Base-by-base conservation (phyloP, 148 eudicot genomes). In the Vaccinium darrowii region DNA sequence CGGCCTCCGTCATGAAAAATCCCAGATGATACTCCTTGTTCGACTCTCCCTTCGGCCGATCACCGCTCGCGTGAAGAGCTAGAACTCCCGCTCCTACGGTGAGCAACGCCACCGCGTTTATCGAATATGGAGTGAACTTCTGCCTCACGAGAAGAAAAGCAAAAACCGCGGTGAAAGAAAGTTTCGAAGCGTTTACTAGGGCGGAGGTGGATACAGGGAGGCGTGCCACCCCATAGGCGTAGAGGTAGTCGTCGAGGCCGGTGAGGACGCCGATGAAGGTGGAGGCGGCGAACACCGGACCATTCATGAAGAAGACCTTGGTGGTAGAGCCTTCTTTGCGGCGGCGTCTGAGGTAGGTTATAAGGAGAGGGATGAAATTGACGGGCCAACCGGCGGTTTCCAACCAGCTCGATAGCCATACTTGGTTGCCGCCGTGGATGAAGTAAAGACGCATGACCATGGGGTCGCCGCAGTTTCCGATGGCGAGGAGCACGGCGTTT, bases 181-280 rank as follows among this genome's bases (percentile, higher is more conserved):
- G 25, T 63, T 33, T 11, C 4, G 58, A 62, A 11, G 98, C 93
- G 8, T 91, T 84, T 49, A 94, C 84, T 0, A 94, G 86, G 1
- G 95, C 85, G 0, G 94, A 86, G 18, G 95, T 94, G 12, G 98
- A 93, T 1, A 94, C 90, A 7, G 98, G 94, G 23, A 94, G 86
- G 43, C 86, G 86, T n/a, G 93, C 89, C 36, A 88, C 87, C 15
- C 95, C 95, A 18, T 81, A 89, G 14, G 98, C 91, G 79, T 92
- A 92, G 1, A 90, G 67, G 83, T 90, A 94, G 81, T 93, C 92
- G 18, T 89, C 95, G 27, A 79, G 33, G 27, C 98, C 95, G 30
- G 93, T 90, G 83, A 93, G 75, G 84, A 89, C 1, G 9, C 92
- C 92, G 30, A 90, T 82, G 21, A 80, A 73, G 10, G 85, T 72